These are phyloP conservation scores for Dimocarpus longan DNA, from an alignment of 345 rosid species.

Conservation along the genomic window DNA sequence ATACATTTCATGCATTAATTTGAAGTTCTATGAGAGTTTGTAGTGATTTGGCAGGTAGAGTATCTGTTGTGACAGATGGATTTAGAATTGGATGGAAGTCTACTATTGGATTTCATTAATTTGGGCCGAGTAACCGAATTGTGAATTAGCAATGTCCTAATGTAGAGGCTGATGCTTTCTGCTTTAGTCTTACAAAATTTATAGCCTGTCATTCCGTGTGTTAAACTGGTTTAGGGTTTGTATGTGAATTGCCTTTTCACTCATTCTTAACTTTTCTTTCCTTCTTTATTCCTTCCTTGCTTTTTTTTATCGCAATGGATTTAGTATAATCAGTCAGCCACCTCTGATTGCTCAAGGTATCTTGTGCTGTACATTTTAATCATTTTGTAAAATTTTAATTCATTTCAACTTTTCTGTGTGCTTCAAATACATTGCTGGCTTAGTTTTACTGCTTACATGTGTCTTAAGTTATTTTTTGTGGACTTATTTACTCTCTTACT, in stretches of 20 bases:
- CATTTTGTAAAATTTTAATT: not conserved
- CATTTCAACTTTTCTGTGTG: not conserved
- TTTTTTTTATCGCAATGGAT: not conserved
- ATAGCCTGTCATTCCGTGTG: not conserved
- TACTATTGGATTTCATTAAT: not conserved
- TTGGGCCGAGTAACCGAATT: not conserved
- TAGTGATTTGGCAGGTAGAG: conserved; percentile 3
- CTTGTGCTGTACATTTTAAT: not conserved
- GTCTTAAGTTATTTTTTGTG: not conserved
- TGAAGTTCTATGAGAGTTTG: not conserved
- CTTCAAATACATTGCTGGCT: not conserved
- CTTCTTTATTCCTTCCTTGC: not conserved
- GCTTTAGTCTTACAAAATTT: not conserved
- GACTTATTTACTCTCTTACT: conserved; percentile 31
- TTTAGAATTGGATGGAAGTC: not conserved
- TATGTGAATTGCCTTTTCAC: not conserved
- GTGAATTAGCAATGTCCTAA: not conserved
- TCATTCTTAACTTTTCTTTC: not conserved
- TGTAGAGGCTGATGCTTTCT: not conserved
- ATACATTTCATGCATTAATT: not conserved
- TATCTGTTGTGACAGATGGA: conserved; percentile 7
- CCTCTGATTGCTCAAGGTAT: not conserved
- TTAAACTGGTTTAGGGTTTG: not conserved
- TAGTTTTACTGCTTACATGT: conserved; percentile 5
- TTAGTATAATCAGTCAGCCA: not conserved